These are phyloP conservation scores for Phialemoniopsis sp. DNA, from an alignment of 2,329 filamentous ascomycete species.

Conservation along the genomic window DNA sequence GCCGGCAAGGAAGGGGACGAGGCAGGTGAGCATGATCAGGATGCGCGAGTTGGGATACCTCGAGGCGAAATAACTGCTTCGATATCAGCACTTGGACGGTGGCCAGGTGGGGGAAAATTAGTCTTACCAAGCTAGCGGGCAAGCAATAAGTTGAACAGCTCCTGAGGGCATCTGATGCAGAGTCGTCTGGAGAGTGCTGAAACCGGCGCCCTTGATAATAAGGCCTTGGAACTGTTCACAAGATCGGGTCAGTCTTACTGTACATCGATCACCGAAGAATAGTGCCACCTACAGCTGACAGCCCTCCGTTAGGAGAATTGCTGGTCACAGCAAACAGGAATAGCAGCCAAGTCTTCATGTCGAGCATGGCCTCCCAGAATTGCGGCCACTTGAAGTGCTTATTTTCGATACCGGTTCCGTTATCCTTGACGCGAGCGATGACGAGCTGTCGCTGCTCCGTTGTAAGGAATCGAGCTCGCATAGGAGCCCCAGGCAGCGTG, in stretches of 20 bases:
- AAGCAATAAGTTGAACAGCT: not conserved
- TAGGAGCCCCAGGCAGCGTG: constrained; percentile 56
- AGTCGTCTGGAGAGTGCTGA: too few species aligned
- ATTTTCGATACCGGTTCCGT: constrained; percentile 51
- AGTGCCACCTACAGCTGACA: too few species aligned
- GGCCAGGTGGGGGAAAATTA: too few species aligned
- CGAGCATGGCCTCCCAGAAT: constrained; percentile 47
- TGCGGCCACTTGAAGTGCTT: constrained; percentile 40
- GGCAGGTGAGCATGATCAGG: constrained; percentile 10
- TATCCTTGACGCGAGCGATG: constrained; percentile 44
- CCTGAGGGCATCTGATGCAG: too few species aligned
- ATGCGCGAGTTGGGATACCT: constrained; percentile 11
- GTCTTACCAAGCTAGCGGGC: constrained; percentile 1
- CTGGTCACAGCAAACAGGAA: too few species aligned
- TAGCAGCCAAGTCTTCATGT: constrained; percentile 61
- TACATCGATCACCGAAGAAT: too few species aligned
- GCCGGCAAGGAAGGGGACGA: constrained; percentile 10
- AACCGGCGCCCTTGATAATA: too few species aligned
- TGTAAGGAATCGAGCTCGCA: constrained; percentile 57
- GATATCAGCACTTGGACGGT: too few species aligned
- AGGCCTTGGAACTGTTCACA: too few species aligned
- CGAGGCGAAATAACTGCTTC: not conserved
- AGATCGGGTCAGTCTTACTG: too few species aligned
- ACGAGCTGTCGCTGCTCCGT: constrained; percentile 52
- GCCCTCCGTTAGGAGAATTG: too few species aligned